Evolutionary conservation across 1,284 basidiomycete genomes (phyloP).

Genomic region (Kwoniella shivajii): DNA sequence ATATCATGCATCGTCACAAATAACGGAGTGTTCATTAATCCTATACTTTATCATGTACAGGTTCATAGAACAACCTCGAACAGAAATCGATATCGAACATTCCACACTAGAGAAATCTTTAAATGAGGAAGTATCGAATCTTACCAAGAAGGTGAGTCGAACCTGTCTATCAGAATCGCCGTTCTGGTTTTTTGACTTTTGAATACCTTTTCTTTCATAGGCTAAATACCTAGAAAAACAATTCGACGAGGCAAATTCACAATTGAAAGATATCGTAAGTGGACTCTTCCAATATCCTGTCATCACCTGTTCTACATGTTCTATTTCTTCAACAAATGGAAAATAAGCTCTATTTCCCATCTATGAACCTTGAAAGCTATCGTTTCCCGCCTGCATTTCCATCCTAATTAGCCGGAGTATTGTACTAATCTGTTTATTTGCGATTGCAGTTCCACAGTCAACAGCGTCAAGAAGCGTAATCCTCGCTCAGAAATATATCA

Average conservation of each 20-base stretch:
- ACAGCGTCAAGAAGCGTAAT: constrained; percentile 30
- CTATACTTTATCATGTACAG: constrained; percentile 58
- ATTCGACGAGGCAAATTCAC: constrained; percentile 81
- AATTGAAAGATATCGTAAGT: constrained; percentile 82
- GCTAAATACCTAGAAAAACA: constrained; percentile 88
- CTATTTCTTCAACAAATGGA: too few species aligned
- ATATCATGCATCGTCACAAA: too few species aligned
- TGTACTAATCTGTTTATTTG: not conserved
- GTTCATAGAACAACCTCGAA: constrained; percentile 85
- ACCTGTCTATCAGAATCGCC: not conserved
- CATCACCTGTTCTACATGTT: not conserved
- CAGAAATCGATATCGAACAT: constrained; percentile 72
- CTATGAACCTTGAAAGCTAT: too few species aligned
- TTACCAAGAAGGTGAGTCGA: constrained; percentile 64
- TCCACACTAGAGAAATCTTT: constrained; percentile 75
- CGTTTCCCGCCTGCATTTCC: not conserved
- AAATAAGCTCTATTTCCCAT: too few species aligned
- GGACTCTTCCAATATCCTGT: not conserved
- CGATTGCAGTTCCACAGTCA: constrained; percentile 50
- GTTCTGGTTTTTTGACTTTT: not conserved
- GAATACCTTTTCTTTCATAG: constrained; percentile 55
- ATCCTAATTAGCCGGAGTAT: not conserved
- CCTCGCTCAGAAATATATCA: not conserved
- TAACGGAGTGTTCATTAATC: too few species aligned
- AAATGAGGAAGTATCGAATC: constrained; percentile 72